Evolutionary conservation across 2,329 filamentous ascomycete genomes (phyloP).

Genomic region (Colletotrichum phormii): DNA sequence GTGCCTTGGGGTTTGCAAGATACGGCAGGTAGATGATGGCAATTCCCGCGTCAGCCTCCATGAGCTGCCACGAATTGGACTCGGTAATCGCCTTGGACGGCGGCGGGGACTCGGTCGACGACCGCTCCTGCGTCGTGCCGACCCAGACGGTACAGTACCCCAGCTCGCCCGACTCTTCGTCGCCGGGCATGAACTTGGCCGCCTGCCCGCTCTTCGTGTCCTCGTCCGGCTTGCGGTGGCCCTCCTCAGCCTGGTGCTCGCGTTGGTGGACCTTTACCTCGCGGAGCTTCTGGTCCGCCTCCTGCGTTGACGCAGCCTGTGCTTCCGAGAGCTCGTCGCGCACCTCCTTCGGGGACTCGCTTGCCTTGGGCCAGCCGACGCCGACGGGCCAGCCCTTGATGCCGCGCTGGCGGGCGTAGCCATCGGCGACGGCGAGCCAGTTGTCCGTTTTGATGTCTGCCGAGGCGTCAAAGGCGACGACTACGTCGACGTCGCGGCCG

Average conservation of each 20-base stretch:
- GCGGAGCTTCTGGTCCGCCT: constrained; percentile 73
- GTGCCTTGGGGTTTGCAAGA: constrained; percentile 79
- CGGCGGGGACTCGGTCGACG: constrained; percentile 62
- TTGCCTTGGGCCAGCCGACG: constrained; percentile 86
- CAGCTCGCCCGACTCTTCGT: constrained; percentile 69
- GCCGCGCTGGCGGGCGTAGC: constrained; percentile 89
- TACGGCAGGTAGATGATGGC: constrained; percentile 92
- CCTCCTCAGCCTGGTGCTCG: constrained; percentile 40
- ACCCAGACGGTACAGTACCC: constrained; percentile 97
- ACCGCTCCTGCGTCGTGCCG: constrained; percentile 81
- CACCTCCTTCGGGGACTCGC: constrained; percentile 69
- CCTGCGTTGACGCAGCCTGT: constrained; percentile 67
- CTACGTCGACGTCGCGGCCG: constrained; percentile 87
- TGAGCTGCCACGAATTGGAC: constrained; percentile 75
- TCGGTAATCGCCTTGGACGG: constrained; percentile 69
- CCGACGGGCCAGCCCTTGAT: constrained; percentile 96
- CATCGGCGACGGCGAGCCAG: constrained; percentile 94
- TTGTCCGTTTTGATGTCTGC: constrained; percentile 95
- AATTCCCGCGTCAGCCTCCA: constrained; percentile 84
- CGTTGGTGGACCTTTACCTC: constrained; percentile 66
- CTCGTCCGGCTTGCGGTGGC: constrained; percentile 34
- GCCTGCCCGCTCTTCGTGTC: constrained; percentile 45
- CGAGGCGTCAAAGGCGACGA: constrained; percentile 94
- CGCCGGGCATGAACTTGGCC: constrained; percentile 53
- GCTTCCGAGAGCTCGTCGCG: constrained; percentile 75